Evolutionary conservation across 352 stramenopile species (phyloP), one percentile per base, ranked within the genome.

Genomic region (Pythium folliculosum): DNA sequence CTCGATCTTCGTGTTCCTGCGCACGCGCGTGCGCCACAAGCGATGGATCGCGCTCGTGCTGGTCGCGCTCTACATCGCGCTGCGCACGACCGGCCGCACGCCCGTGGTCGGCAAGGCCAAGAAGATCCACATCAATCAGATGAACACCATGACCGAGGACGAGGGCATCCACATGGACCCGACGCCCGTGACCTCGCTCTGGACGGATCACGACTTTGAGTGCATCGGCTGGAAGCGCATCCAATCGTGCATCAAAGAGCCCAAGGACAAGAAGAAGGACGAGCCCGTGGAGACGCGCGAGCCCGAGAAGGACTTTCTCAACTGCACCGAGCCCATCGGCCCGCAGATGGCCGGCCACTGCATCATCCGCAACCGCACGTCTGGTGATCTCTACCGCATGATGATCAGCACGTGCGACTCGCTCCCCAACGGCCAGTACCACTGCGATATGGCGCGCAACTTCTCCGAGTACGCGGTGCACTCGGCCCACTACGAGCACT

Each of bases 211-310:
- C 49, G 80, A 80, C 60, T 95, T 91, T 53, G 87, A 95, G 70
- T 95, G 87, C 62, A 76, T 95, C 43, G 85, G 85, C 49, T 95
- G 87, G 87, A 92, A 95, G 63, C 84, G 84, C 40, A 89, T 88
- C 43, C 79, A 94, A n/a, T 81, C 84, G 60, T 95, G 87, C 52
- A 66, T 65, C 40, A 76, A 82, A 38, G 68, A 84, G 48, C 75
- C 85, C 19, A 65, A 69, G 30, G 71, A 87, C 43, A 75, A 77
- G 52, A 65, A 60, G 55, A 63, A 71, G 27, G 61, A 73, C 37
- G 71, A 83, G 8, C 67, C 65, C 0, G 63, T 77, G 16, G 66
- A 75, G 48, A 83, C 75, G 27, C 69, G 60, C 8, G 69, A 86
- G 47, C 81, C 84, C 16, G 82, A 91, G 57, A 90, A 91, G 44